phyloP scores from a whole-genome alignment of 768 basidiomycete species.

The Termitomyces sp. region DNA sequence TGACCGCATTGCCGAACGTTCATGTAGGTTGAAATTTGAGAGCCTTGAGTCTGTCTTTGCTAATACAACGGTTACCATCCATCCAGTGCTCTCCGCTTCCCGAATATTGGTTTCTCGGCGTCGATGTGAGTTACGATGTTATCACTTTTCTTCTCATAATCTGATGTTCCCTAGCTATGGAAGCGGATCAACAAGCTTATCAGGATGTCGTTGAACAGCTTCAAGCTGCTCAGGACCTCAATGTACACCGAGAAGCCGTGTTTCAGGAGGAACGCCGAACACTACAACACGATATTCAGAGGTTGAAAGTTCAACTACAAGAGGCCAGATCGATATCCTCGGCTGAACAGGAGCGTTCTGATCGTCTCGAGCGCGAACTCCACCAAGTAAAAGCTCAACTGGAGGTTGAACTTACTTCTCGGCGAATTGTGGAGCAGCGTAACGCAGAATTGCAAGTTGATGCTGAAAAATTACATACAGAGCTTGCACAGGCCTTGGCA shows the following conservation, averaged over 20 bases:
- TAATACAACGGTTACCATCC: neutral
- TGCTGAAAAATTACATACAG: slow-evolving; percentile 47
- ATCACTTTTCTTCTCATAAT: neutral
- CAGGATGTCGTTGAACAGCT: slow-evolving; percentile 70
- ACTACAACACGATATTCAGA: slow-evolving; percentile 52
- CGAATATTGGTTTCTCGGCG: slow-evolving; percentile 62
- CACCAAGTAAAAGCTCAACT: slow-evolving; percentile 55
- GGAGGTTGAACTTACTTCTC: slow-evolving; percentile 57
- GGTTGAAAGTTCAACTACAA: slow-evolving; percentile 40
- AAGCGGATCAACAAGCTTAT: slow-evolving; percentile 71
- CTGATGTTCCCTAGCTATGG: slow-evolving; percentile 43
- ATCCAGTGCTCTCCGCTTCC: slow-evolving; percentile 70
- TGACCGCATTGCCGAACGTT: slow-evolving; percentile 82
- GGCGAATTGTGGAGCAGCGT: slow-evolving; percentile 60
- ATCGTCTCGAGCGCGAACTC: slow-evolving; percentile 59
- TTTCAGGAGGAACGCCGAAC: slow-evolving; percentile 55
- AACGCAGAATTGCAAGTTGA: slow-evolving; percentile 52
- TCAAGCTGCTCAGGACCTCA: slow-evolving; percentile 50
- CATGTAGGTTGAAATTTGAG: slow-evolving; percentile 45
- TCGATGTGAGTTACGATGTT: slow-evolving; percentile 49
- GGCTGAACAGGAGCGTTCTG: slow-evolving; percentile 46
- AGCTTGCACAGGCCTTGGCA: slow-evolving; percentile 51
- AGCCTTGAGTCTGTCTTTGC: neutral
- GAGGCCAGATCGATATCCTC: slow-evolving; percentile 30
- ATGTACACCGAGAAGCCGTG: slow-evolving; percentile 47